These are phyloP conservation scores for Dipteronia sinensis DNA, from an alignment of 345 rosid species.

Conservation along the genomic window DNA sequence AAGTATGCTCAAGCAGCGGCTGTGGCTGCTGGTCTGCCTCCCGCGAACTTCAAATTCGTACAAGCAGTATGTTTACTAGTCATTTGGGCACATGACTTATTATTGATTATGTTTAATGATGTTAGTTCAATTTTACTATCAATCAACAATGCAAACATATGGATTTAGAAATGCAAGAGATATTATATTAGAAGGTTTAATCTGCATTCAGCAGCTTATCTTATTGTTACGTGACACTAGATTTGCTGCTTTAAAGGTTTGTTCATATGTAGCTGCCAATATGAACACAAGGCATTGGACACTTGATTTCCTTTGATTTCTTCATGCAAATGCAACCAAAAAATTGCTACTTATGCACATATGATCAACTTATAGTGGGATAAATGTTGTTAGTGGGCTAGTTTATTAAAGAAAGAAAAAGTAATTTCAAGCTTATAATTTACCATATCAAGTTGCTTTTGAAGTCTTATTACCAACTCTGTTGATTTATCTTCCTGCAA, in stretches of 20 bases:
- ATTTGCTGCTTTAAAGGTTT: not conserved
- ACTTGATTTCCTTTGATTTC: not conserved
- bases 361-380: not conserved
- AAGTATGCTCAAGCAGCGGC: constrained; percentile 68
- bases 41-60: constrained; percentile 56
- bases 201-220: not conserved
- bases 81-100: not conserved
- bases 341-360: too few species aligned
- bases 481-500: not conserved
- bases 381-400: not conserved
- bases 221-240: not conserved
- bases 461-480: not conserved
- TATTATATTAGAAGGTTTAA: not conserved
- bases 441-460: not conserved
- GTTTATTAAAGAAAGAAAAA: not conserved
- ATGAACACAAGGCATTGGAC: not conserved
- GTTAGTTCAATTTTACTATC: not conserved
- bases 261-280: not conserved
- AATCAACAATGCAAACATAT: not conserved
- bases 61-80: constrained; percentile 53
- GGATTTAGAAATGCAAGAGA: not conserved
- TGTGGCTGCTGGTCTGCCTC: constrained; percentile 57
- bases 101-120: not conserved
- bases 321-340: not conserved
- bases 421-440: not conserved